Evolutionary conservation across 306 rosid genomes (phyloP).

Genomic region (Castanea mollissima): DNA sequence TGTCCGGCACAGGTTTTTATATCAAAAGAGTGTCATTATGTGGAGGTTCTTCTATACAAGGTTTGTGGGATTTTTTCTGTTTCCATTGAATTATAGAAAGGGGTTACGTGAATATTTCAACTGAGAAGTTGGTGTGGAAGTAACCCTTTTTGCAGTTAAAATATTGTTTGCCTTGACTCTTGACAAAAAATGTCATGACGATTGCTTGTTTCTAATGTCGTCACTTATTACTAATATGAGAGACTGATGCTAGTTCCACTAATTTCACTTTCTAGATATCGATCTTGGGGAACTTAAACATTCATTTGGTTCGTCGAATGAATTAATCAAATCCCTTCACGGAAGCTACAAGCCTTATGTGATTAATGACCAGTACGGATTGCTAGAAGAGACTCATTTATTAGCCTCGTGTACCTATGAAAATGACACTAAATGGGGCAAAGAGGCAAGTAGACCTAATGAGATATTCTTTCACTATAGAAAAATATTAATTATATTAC

Average conservation of each 20-base stretch:
- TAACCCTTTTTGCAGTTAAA: too few species aligned
- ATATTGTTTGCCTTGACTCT: too few species aligned
- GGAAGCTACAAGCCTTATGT: slow-evolving; percentile 20
- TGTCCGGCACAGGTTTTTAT: slow-evolving; percentile 60
- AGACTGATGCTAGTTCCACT: neutral
- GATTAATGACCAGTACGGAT: neutral
- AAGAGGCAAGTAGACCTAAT: slow-evolving; percentile 37
- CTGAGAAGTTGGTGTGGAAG: too few species aligned
- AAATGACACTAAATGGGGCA: slow-evolving; percentile 59
- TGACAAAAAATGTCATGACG: too few species aligned
- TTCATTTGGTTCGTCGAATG: slow-evolving; percentile 51
- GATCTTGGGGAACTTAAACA: slow-evolving; percentile 35
- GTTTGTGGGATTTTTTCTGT: neutral
- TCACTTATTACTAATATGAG: neutral
- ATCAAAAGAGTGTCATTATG: slow-evolving; percentile 47
- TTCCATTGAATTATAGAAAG: too few species aligned
- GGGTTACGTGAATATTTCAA: too few species aligned
- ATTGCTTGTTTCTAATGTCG: too few species aligned
- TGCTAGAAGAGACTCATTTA: slow-evolving; percentile 33
- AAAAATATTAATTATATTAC: too few species aligned
- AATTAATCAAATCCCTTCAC: slow-evolving; percentile 47
- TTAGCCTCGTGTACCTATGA: slow-evolving; percentile 57
- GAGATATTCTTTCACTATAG: neutral
- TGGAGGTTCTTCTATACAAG: slow-evolving; percentile 20
- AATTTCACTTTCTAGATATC: slow-evolving; percentile 27